Conservation (phyloP, 2,329 filamentous ascomycete genomes). For the Penicillium olsonii region DNA sequence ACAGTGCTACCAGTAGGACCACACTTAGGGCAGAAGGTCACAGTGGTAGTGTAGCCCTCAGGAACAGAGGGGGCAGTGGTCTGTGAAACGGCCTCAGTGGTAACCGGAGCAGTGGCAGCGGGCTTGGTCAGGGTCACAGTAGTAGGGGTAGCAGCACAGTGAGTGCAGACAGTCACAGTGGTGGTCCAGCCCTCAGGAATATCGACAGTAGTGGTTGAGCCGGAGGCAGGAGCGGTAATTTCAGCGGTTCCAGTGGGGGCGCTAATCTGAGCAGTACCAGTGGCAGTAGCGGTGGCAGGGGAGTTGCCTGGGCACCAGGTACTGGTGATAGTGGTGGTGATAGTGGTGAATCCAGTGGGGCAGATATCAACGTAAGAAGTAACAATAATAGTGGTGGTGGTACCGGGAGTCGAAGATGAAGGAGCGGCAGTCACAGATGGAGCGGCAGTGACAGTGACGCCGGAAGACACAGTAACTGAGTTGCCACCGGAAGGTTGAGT, state of each 20-base stretch:
- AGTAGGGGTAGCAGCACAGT: constrained; percentile 40
- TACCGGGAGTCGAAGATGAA: constrained; percentile 24
- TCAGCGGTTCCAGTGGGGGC: constrained; percentile 8
- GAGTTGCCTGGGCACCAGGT: constrained; percentile 37
- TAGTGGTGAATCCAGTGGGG: constrained; percentile 45
- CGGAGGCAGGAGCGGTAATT: constrained; percentile 19
- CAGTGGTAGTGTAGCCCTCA: constrained; percentile 18
- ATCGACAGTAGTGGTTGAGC: constrained; percentile 19
- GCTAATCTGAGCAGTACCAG: constrained; percentile 15
- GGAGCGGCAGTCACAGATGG: constrained; percentile 16
- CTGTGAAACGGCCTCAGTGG: constrained; percentile 9
- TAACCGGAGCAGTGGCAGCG: constrained; percentile 22
- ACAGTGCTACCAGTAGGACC: constrained; percentile 21
- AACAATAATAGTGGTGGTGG: constrained; percentile 39
- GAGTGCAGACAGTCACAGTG: constrained; percentile 42
- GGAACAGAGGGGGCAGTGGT: constrained; percentile 10
- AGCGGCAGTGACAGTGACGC: constrained; percentile 4
- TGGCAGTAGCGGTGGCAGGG: constrained; percentile 32
- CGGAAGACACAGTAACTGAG: constrained; percentile 1
- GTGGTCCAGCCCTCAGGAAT: constrained; percentile 44
- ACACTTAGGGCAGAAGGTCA: constrained; percentile 21
- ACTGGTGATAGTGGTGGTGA: constrained; percentile 42
- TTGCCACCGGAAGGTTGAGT: not conserved
- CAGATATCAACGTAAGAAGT: constrained; percentile 47
- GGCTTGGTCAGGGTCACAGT: constrained; percentile 38